Conservation (phyloP, 345 rosid species). For the Syzygium grande region DNA sequence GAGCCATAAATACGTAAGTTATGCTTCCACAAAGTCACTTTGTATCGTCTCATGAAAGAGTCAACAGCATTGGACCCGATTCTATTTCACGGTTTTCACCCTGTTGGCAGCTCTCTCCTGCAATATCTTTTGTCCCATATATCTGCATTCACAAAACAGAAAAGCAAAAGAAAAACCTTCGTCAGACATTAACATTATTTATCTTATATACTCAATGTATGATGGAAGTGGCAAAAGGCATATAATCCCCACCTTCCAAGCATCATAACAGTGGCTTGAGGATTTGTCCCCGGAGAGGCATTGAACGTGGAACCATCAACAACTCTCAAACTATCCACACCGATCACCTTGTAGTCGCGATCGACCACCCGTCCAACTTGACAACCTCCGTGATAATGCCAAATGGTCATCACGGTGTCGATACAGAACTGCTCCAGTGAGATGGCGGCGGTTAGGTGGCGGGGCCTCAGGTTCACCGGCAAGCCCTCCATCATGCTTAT, state of each 20-base stretch:
- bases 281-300: conserved; percentile 30
- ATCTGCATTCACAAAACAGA: conserved; percentile 7
- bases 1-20: background rate
- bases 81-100: background rate
- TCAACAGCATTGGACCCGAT: background rate
- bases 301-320: conserved; percentile 29
- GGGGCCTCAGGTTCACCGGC: conserved; percentile 59
- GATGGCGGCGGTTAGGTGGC: conserved; percentile 16
- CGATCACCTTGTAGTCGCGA: conserved; percentile 16
- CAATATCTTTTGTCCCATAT: conserved; percentile 31
- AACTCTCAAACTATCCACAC: conserved; percentile 23
- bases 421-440: conserved; percentile 47
- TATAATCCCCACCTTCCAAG: conserved; percentile 24
- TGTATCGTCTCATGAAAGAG: background rate
- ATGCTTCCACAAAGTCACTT: background rate
- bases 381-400: conserved; percentile 46
- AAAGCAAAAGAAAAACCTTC: background rate
- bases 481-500: conserved; percentile 22
- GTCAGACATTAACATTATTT: background rate
- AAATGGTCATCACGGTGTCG: conserved; percentile 33
- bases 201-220: background rate
- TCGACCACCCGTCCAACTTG: conserved; percentile 28
- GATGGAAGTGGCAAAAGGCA: background rate
- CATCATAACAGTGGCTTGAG: conserved; percentile 48
- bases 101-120: conserved; percentile 1